A percentile compares a stretch with the other conserved stretches of the same genome.
phyloP scores from a whole-genome alignment of 371 early-diverging fungal species.

The Mucor indicus region DNA sequence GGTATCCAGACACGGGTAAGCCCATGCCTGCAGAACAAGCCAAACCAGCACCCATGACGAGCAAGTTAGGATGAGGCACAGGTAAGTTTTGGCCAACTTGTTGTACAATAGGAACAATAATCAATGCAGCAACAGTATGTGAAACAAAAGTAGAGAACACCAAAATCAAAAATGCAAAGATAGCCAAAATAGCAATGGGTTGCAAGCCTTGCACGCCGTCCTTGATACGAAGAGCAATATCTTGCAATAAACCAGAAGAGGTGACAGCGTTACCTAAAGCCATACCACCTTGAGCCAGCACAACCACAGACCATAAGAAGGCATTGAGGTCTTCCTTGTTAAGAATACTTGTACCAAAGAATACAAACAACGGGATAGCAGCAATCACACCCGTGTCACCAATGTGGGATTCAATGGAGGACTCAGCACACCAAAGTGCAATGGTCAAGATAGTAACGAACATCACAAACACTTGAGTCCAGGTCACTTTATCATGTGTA shows the following conservation, averaged over 20 bases:
- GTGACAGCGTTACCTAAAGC: slow-evolving; percentile 87
- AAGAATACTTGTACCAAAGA: slow-evolving; percentile 84
- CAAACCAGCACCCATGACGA: slow-evolving; percentile 72
- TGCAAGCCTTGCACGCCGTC: slow-evolving; percentile 54
- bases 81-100: slow-evolving; percentile 67
- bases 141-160: slow-evolving; percentile 87
- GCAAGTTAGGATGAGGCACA: slow-evolving; percentile 80
- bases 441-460: slow-evolving; percentile 60
- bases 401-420: slow-evolving; percentile 58
- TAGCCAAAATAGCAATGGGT: slow-evolving; percentile 59
- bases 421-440: slow-evolving; percentile 84
- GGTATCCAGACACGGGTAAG: slow-evolving; percentile 89
- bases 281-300: slow-evolving; percentile 92
- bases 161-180: slow-evolving; percentile 63
- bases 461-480: slow-evolving; percentile 54
- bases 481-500: slow-evolving; percentile 43
- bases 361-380: slow-evolving; percentile 85
- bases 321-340: slow-evolving; percentile 93
- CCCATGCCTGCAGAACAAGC: slow-evolving; percentile 41
- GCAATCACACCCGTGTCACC: slow-evolving; percentile 94
- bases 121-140: slow-evolving; percentile 88
- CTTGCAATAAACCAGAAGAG: slow-evolving; percentile 72
- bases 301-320: slow-evolving; percentile 88
- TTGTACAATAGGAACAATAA: slow-evolving; percentile 75
- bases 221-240: slow-evolving; percentile 71